Base-by-base conservation (phyloP, 2,329 filamentous ascomycete species). In the Aureobasidium subglaciale region DNA sequence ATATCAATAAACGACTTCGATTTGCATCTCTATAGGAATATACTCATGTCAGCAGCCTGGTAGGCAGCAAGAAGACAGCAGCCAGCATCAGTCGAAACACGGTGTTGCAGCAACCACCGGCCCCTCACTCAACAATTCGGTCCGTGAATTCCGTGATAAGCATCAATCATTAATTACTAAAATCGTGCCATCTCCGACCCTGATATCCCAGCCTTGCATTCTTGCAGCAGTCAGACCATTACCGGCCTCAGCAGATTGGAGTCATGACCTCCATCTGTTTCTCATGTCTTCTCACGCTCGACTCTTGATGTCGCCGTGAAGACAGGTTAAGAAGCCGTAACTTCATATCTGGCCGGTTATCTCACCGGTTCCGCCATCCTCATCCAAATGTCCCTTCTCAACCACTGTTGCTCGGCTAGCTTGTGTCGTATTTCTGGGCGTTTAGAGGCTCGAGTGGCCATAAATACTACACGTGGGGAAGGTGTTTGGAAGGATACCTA, bases 101-200 rank as follows among this genome's bases (percentile, higher is more conserved):
- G 27, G 25, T 45, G 22, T 32, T 10, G 13, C 24, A 27, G 5
- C 25, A 20, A 48, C 43, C 41, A 38, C 46, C 46, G 46, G 46
- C 46, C 46, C 46, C 46, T 50, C 46, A 50, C 24, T 40, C 34
- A 50, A 50, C 46, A 22, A 50, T 50, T 50, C 34, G 46, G 46
- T 40, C 46, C 46, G 34, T 50, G 46, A 38, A 38, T 4, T 24
- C 32, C 46, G 32, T 22, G 34, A 50, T 38, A 50, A 50, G 34
- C 46, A 37, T 34, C 46, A 22, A 37, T 50, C 46, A 11, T 25
- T 34, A 50, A 50, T 38, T 50, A 50, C 46, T 50, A 40, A 50
- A 37, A 50, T 40, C 30, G 20, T 50, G 46, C 34, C 46, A 24
- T 48, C 43, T 48, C 43, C 43, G 43, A 22, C 18, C 18, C 43